Evolutionary conservation across 441 rosid species (phyloP), one percentile per base, ranked within the genome.

Genomic region (Croton laevigatus): DNA sequence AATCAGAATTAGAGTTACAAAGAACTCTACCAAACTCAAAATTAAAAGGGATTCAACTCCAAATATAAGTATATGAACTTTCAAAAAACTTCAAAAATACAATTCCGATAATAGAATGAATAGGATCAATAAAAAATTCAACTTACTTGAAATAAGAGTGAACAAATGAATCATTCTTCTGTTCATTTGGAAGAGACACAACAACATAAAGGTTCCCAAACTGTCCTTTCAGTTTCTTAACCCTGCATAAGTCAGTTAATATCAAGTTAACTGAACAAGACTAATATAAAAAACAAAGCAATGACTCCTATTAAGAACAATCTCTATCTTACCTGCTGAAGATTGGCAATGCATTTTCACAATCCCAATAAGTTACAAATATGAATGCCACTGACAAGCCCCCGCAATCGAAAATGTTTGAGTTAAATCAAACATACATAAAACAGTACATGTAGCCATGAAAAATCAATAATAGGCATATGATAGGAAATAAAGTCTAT

Each of bases 331-430:
- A 90, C 98, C 98, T 90, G 86, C 62, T 76, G 81, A 92, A 89
- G 73, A 88, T 65, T 51, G 82, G 65, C 34, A 68, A 71, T 64
- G 65, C 71, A 42, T 84, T 79, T 66, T 71, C 42, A 75, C 78
- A 71, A 48, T 90, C 91, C 98, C 99, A 92, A 44, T 82, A 70
- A 0, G 98, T 88, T 32, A 89, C 78, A 65, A 94, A 92, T 32
- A 89, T 81, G 72, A 94, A 92, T 66, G 98, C 97, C 62, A 87
- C 78, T 0, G 99, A 92, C 71, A 83, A 76, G 11, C 99, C 96
- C 17, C 96, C 98, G 65, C 99, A 92, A 62, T 94, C 92, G 81
- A 94, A 92, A 71, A 92, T 92, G 53, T 23, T 51, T 11, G 8
- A 9, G n/a, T 66, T 22, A 27, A 9, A 52, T 0, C 3, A 32